phyloP scores from a whole-genome alignment of 2,329 filamentous ascomycete genomes.

The Fusarium nanum region DNA sequence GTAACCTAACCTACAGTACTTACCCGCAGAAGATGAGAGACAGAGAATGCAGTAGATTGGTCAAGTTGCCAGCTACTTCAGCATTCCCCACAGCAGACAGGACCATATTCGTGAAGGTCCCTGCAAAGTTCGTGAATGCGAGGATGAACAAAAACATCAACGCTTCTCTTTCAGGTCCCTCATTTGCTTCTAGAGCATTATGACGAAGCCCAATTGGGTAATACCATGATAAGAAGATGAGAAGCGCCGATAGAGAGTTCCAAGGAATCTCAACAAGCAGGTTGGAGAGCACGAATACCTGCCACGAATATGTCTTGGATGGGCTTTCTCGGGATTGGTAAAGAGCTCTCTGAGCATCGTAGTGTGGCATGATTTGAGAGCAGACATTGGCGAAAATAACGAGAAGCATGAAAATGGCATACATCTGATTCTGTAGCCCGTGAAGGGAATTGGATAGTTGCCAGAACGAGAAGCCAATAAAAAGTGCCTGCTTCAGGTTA shows the following conservation, averaged over 20 bases:
- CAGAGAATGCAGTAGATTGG: constrained; percentile 73
- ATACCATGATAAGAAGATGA: constrained; percentile 76
- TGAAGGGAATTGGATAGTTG: constrained; percentile 67
- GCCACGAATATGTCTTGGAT: constrained; percentile 75
- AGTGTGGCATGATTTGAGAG: constrained; percentile 68
- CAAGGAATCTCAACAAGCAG: constrained; percentile 78
- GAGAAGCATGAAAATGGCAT: constrained; percentile 72
- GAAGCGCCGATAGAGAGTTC: constrained; percentile 71
- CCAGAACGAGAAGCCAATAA: constrained; percentile 74
- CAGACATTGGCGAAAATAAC: neutral
- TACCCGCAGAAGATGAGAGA: constrained; percentile 57
- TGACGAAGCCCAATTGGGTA: constrained; percentile 74
- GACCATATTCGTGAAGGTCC: constrained; percentile 73
- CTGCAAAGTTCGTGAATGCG: constrained; percentile 73
- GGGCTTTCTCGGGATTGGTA: constrained; percentile 77
- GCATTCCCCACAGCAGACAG: constrained; percentile 74
- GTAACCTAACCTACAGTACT: no score
- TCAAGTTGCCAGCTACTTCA: constrained; percentile 74
- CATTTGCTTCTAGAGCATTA: constrained; percentile 64
- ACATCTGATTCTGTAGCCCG: constrained; percentile 77
- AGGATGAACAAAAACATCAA: constrained; percentile 74
- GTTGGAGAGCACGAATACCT: constrained; percentile 73
- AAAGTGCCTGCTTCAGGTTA: neutral
- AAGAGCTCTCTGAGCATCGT: constrained; percentile 73
- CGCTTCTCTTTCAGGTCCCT: constrained; percentile 67